Evolutionary conservation across 2,329 filamentous ascomycete genomes (phyloP).

Genomic region (Nothophaeocryptopus gaeumannii): DNA sequence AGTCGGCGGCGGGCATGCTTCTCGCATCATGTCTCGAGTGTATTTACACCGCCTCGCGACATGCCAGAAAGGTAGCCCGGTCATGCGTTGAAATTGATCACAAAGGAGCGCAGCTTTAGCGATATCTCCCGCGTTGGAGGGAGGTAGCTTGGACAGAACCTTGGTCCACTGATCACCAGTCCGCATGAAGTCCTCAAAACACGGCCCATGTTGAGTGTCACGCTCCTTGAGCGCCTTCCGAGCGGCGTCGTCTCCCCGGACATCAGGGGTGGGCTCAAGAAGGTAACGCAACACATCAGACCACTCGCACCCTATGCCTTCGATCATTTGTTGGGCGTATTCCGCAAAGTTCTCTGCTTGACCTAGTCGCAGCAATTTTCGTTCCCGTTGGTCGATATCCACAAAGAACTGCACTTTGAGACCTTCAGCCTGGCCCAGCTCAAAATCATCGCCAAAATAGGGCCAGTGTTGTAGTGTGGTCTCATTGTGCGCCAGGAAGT

Average conservation of each 20-base stretch:
- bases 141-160: slow-evolving; percentile 34
- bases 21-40: slow-evolving; percentile 14
- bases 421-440: slow-evolving; percentile 31
- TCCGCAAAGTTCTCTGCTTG: slow-evolving; percentile 37
- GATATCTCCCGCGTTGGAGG: slow-evolving; percentile 25
- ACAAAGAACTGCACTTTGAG: slow-evolving; percentile 32
- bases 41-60: slow-evolving; percentile 34
- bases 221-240: slow-evolving; percentile 17
- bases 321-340: slow-evolving; percentile 37
- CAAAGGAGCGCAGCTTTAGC: slow-evolving; percentile 38
- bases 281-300: slow-evolving; percentile 40
- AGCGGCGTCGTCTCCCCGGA: slow-evolving; percentile 23
- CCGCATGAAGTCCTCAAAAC: slow-evolving; percentile 36
- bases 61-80: slow-evolving; percentile 42
- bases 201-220: slow-evolving; percentile 21
- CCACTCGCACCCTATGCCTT: slow-evolving; percentile 37
- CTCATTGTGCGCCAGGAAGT: slow-evolving; percentile 43
- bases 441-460: slow-evolving; percentile 39
- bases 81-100: slow-evolving; percentile 36
- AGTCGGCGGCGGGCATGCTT: slow-evolving; percentile 1
- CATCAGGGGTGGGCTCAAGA: slow-evolving; percentile 31
- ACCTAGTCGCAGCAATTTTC: slow-evolving; percentile 35
- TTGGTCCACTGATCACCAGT: slow-evolving; percentile 31
- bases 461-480: slow-evolving; percentile 41
- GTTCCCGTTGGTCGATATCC: slow-evolving; percentile 29